These are phyloP conservation scores for Paraurostyla sp. DNA, from an alignment of 73 alveolate genomes.

Conservation along the genomic window DNA sequence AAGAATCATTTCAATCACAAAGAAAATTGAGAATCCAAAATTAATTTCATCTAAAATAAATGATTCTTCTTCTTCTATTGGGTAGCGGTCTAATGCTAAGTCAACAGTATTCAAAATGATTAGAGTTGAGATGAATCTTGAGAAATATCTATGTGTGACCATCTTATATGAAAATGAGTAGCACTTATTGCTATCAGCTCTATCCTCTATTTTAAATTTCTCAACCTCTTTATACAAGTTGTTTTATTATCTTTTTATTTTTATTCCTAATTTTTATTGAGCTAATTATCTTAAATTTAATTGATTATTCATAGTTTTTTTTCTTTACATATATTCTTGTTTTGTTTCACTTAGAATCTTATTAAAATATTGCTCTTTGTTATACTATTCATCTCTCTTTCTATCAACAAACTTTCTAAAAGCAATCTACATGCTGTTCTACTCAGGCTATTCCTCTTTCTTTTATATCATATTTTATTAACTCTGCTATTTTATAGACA, in stretches of 20 bases:
- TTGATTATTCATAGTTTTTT: neutral
- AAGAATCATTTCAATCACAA: conserved; percentile 33
- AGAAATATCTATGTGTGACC: neutral
- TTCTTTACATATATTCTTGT: neutral
- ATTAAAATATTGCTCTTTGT: neutral
- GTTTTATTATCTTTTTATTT: conserved; percentile 28
- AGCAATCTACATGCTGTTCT: neutral
- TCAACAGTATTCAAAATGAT: conserved; percentile 20
- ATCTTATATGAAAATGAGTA: neutral
- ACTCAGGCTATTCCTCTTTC: neutral
- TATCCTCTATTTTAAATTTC: conserved; percentile 21
- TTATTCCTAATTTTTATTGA: conserved; percentile 17
- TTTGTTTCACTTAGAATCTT: neutral
- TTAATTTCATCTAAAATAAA: neutral
- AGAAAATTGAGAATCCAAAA: conserved; percentile 5
- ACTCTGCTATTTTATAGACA: too few species aligned
- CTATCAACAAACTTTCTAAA: conserved; percentile 23
- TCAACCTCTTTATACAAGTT: neutral
- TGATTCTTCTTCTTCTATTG: conserved; percentile 23
- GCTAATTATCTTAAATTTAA: conserved; percentile 24
- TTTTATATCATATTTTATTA: neutral
- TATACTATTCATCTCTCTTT: conserved; percentile 4
- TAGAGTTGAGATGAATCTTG: neutral
- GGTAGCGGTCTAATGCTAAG: conserved; percentile 16
- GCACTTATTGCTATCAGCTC: conserved; percentile 41